Evolutionary conservation across 306 rosid genomes (phyloP).

Genomic region (Cucurbita ficifolia): DNA sequence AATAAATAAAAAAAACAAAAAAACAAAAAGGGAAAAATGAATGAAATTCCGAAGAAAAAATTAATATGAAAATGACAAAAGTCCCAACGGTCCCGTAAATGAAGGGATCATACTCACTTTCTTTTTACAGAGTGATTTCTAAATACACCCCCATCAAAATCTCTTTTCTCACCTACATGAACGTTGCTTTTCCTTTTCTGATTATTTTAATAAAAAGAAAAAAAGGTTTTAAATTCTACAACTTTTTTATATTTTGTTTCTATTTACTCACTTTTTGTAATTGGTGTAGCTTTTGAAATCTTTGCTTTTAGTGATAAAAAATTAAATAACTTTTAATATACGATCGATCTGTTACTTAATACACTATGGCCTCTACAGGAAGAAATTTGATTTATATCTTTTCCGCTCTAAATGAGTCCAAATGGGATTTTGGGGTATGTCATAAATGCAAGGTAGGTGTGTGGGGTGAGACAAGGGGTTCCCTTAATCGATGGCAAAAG

Average conservation of each 20-base stretch:
- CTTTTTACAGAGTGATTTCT: neutral
- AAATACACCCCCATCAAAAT: neutral
- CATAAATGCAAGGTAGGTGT: neutral
- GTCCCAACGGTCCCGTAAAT: conserved; percentile 5
- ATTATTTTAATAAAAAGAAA: neutral
- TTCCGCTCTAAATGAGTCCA: neutral
- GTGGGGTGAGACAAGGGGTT: neutral
- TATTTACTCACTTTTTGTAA: neutral
- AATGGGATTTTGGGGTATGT: neutral
- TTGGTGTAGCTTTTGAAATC: no score
- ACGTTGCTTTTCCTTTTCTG: neutral
- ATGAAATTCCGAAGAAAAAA: neutral
- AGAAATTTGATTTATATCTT: no score
- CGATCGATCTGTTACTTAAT: no score
- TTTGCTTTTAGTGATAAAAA: no score
- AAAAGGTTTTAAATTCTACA: neutral
- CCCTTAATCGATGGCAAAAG: neutral
- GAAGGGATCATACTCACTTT: neutral
- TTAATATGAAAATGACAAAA: conserved; percentile 3
- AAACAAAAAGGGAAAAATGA: neutral
- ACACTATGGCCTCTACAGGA: no score
- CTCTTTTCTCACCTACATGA: neutral
- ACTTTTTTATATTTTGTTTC: neutral
- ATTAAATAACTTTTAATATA: no score
- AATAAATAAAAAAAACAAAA: no score